phyloP scores from a whole-genome alignment of 2,329 filamentous ascomycete species.

The Diaporthe citri region DNA sequence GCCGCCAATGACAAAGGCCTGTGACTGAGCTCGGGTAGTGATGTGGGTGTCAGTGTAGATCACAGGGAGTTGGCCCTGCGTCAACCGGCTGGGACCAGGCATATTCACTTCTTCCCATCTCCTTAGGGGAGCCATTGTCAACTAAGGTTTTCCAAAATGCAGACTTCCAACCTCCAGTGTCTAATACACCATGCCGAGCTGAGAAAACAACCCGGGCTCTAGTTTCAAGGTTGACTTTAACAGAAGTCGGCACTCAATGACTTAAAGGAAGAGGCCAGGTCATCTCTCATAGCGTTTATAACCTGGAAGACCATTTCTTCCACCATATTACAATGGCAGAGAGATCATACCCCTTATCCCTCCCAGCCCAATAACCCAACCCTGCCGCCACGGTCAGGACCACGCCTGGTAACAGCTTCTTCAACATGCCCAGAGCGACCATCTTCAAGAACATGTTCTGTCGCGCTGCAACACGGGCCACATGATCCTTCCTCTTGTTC shows the following conservation, averaged over 20 bases:
- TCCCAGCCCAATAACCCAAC: background rate
- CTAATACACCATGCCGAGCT: too few relatives aligned
- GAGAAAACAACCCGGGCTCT: background rate
- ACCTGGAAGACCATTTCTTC: background rate
- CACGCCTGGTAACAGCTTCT: background rate
- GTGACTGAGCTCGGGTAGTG: background rate
- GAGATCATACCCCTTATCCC: background rate
- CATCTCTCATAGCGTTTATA: background rate
- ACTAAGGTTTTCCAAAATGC: background rate
- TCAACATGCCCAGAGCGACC: slow-evolving; percentile 3
- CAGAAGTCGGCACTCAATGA: background rate
- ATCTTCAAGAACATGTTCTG: slow-evolving; percentile 15
- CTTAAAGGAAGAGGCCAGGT: background rate
- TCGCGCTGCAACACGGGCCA: slow-evolving; percentile 2
- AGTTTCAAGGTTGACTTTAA: too few relatives aligned
- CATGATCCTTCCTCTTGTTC: slow-evolving; percentile 24
- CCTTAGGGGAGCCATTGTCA: background rate
- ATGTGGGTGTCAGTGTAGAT: too few relatives aligned
- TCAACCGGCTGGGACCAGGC: background rate
- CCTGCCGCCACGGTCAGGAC: background rate
- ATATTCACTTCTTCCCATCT: background rate
- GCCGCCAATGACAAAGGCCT: background rate
- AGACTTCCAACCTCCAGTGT: background rate
- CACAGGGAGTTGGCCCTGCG: background rate
- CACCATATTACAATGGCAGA: background rate